Evolutionary conservation across 495 filamentous ascomycete species (phyloP).

Genomic region (Penicillium waksmanii): DNA sequence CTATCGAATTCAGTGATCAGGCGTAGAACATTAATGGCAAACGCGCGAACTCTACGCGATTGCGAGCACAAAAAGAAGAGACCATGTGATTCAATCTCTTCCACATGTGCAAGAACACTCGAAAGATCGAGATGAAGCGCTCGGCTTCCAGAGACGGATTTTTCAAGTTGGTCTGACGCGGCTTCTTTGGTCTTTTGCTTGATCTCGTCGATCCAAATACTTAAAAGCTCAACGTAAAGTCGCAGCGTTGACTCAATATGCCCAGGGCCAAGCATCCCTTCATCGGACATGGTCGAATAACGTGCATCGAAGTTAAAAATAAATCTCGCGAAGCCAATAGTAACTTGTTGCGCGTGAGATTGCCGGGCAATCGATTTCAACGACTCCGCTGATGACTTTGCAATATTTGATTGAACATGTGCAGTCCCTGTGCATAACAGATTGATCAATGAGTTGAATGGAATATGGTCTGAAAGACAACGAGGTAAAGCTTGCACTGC

Average conservation of each 20-base stretch:
- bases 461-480: slow-evolving; percentile 86
- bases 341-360: slow-evolving; percentile 91
- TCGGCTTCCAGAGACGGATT: slow-evolving; percentile 55
- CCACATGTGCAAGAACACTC: slow-evolving; percentile 85
- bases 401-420: slow-evolving; percentile 91
- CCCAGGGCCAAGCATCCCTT: slow-evolving; percentile 91
- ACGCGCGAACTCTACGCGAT: slow-evolving; percentile 82
- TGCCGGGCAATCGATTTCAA: slow-evolving; percentile 94
- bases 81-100: slow-evolving; percentile 95
- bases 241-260: slow-evolving; percentile 94
- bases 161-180: slow-evolving; percentile 62
- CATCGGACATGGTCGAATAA: slow-evolving; percentile 97
- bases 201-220: slow-evolving; percentile 97
- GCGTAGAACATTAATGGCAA: slow-evolving; percentile 89
- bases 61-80: slow-evolving; percentile 99
- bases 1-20: slow-evolving; percentile 93
- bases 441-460: slow-evolving; percentile 93
- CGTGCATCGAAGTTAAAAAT: slow-evolving; percentile 98
- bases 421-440: slow-evolving; percentile 95
- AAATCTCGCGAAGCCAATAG: slow-evolving; percentile 93
- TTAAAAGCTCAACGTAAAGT: slow-evolving; percentile 89
- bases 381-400: slow-evolving; percentile 86
- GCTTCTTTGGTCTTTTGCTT: slow-evolving; percentile 80
- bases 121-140: slow-evolving; percentile 83
- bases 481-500: slow-evolving; percentile 94